Percentiles rank a stretch among this genome's conserved stretches.
Evolutionary conservation across 768 basidiomycete species (phyloP).

Genomic region (Phanerochaete carnosa): DNA sequence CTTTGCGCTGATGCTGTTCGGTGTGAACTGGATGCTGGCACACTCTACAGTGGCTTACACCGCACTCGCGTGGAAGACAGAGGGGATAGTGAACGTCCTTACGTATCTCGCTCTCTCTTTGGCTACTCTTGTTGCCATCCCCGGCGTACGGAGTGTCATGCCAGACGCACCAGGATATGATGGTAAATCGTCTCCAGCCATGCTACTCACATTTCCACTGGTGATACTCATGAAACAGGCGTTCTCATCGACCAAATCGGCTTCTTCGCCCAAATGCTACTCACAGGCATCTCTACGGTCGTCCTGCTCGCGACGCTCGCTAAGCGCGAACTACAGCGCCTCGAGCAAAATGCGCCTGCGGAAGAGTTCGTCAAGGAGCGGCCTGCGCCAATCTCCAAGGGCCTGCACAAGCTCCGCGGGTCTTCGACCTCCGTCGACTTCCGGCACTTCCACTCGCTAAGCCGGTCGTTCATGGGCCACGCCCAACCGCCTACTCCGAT

Average conservation of each 20-base stretch:
- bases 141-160: conserved; percentile 51
- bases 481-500: conserved; percentile 4
- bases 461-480: conserved; percentile 1
- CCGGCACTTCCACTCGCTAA: conserved; percentile 15
- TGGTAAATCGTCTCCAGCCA: conserved; percentile 24
- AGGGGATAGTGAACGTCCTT: conserved; percentile 31
- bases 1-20: conserved; percentile 45
- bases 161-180: conserved; percentile 55
- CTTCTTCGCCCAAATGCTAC: conserved; percentile 57
- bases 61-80: conserved; percentile 36
- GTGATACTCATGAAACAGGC: neutral
- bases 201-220: neutral
- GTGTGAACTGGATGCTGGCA: conserved; percentile 50
- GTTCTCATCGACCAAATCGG: conserved; percentile 35
- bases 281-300: conserved; percentile 38
- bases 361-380: conserved; percentile 13
- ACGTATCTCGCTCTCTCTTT: conserved; percentile 35
- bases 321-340: conserved; percentile 32
- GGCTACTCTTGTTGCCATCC: conserved; percentile 43
- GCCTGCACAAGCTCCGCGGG: conserved; percentile 20
- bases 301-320: conserved; percentile 40
- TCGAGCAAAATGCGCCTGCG: neutral
- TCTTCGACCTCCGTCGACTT: conserved; percentile 26
- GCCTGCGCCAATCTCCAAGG: conserved; percentile 17
- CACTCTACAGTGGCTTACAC: conserved; percentile 48